Evolutionary conservation across 2,329 filamentous ascomycete genomes (phyloP), one percentile per base, ranked within the genome.

Genomic region (Ploettnerulaceae sp.): DNA sequence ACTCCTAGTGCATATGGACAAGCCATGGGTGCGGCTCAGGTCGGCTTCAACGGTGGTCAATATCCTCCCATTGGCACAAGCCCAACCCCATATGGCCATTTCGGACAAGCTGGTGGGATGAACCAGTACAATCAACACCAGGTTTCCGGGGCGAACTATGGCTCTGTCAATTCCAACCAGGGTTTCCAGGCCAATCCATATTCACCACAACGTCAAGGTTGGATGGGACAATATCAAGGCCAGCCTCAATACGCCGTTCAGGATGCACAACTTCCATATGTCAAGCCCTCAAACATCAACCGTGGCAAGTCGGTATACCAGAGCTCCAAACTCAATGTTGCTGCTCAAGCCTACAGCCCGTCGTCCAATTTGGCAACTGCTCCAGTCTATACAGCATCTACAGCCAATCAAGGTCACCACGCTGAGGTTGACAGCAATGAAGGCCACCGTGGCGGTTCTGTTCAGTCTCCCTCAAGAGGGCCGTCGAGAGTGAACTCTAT

Each of bases 231-330:
- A 9, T 41, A 47, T 17, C 31, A 35, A 33, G 18, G 8, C 37
- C 37, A 39, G n/a, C 5, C 14, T 20, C 38, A 40, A 25, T 45
- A 41, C 12, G 35, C 40, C 7, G 29, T 22, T 21, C 40, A 45
- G 18, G 29, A 12, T 41, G 18, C 15, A 15, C 29, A 25, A 12
- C 24, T 8, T n/a, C 24, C 15, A 22, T 41, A 43, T 24, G 21
- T 25, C 17, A 24, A 38, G 12, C 47, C 43, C 21, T 34, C 47
- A 5, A 46, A 50, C 28, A 21, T n/a, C 28, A 45, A 49, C 34
- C 46, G 45, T 17, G 48, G 51, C 5, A 49, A 52, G 49, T 36
- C 44, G 15, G 22, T 21, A 22, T 26, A 37, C 21, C 25, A 40
- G 41, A 33, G 17, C 26, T 22, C 5, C 7, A 34, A 22, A 11